phyloP scores from a whole-genome alignment of 169 alveolate species.

The Cyclospora cayetanensis region DNA sequence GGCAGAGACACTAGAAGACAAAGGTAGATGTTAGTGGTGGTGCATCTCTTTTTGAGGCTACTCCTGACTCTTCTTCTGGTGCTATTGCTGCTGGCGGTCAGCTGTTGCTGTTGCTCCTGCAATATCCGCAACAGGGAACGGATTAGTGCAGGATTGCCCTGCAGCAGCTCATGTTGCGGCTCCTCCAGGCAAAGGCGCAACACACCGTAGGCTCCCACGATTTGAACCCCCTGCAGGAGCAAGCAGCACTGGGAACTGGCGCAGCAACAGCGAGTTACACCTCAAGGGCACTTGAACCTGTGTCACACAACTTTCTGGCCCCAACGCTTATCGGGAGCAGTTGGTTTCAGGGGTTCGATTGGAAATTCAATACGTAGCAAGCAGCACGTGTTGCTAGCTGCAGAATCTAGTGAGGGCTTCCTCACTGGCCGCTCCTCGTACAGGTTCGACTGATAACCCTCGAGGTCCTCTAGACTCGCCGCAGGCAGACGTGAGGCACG shows the following conservation, averaged over 20 bases:
- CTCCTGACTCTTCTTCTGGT: not conserved
- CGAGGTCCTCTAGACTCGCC: not conserved
- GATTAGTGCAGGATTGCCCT: not conserved
- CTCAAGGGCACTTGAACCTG: too few relatives aligned
- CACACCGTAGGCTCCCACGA: not conserved
- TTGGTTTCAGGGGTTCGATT: too few relatives aligned
- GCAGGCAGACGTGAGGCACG: not conserved
- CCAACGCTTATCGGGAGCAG: too few relatives aligned
- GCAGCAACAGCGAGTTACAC: not conserved
- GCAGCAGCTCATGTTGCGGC: not conserved
- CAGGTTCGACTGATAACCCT: not conserved
- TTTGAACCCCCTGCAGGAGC: not conserved
- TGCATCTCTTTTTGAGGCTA: not conserved
- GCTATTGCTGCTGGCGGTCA: not conserved
- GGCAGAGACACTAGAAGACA: not conserved
- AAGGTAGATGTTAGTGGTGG: not conserved
- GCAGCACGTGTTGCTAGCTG: too few relatives aligned
- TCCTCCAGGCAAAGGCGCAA: not conserved
- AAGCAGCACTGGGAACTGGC: not conserved
- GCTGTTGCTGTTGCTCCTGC: not conserved
- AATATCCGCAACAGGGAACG: not conserved
- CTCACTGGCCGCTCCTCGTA: not conserved
- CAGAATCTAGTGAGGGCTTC: too few relatives aligned
- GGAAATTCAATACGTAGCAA: too few relatives aligned
- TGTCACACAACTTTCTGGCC: too few relatives aligned